Conservation (phyloP, 2,329 filamentous ascomycete species). For the Alternaria burnsii region DNA sequence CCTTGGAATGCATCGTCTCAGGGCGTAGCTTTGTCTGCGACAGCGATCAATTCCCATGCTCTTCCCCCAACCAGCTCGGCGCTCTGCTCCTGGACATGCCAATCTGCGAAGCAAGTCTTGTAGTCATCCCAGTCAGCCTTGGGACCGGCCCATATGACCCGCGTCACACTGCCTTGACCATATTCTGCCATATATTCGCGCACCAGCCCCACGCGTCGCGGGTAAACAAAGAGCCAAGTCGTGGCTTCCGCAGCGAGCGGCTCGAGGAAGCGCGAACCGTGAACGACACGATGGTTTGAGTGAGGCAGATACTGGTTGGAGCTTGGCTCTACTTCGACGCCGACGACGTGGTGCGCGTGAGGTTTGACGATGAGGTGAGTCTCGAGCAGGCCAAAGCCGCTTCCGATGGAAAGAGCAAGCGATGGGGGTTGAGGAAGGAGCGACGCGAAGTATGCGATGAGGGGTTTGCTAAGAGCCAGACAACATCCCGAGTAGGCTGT, state of each 20-base stretch:
- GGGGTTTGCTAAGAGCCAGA: constrained; percentile 44
- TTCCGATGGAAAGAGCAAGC: constrained; percentile 57
- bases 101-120: constrained; percentile 33
- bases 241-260: constrained; percentile 53
- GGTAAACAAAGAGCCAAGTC: constrained; percentile 64
- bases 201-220: constrained; percentile 58
- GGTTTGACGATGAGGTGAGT: constrained; percentile 45
- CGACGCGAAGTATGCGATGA: constrained; percentile 35
- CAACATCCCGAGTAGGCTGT: constrained; percentile 46
- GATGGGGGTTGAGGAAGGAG: constrained; percentile 35
- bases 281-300: constrained; percentile 54
- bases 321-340: constrained; percentile 59
- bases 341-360: constrained; percentile 48
- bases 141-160: constrained; percentile 56
- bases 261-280: constrained; percentile 56
- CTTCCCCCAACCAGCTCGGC: constrained; percentile 42
- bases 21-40: constrained; percentile 20
- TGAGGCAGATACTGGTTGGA: constrained; percentile 57
- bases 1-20: neutral
- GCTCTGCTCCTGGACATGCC: constrained; percentile 28
- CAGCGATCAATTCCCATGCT: constrained; percentile 45
- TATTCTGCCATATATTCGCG: constrained; percentile 54
- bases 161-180: constrained; percentile 40
- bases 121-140: constrained; percentile 54
- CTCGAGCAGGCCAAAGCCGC: constrained; percentile 62